phyloP scores from a whole-genome alignment of 345 rosid genomes.

The Murraya paniculata region DNA sequence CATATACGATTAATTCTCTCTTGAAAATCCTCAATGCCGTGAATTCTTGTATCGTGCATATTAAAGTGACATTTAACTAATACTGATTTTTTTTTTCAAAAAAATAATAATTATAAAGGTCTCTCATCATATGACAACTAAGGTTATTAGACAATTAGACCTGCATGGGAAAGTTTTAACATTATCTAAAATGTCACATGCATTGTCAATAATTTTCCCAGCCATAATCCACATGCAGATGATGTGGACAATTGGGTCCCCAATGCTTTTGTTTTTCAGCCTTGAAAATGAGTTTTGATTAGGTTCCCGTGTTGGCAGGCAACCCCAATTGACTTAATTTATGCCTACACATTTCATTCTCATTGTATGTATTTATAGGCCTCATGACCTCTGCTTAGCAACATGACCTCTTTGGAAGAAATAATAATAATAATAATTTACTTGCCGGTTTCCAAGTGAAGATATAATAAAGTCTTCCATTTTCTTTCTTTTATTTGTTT shows the following conservation, averaged over 20 bases:
- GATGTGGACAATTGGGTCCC: not conserved
- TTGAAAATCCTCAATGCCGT: too few species aligned
- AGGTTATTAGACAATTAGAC: not conserved
- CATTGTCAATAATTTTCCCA: not conserved
- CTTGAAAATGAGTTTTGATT: not conserved
- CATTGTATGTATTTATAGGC: not conserved
- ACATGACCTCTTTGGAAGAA: too few species aligned
- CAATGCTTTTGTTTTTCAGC: not conserved
- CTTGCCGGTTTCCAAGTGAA: too few species aligned
- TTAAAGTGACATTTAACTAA: not conserved
- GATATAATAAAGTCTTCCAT: too few species aligned
- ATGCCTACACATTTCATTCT: not conserved
- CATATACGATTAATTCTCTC: not conserved
- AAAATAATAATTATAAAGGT: not conserved
- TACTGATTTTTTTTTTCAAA: not conserved
- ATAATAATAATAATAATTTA: too few species aligned
- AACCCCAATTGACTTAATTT: not conserved
- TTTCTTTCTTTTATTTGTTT: too few species aligned
- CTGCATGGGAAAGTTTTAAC: not conserved
- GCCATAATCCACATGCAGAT: not conserved
- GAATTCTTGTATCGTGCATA: not conserved
- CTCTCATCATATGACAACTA: not conserved
- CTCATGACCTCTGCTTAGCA: not conserved
- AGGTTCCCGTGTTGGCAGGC: not conserved
- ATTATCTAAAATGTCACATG: conserved; percentile 10